These are phyloP conservation scores for Cordyceps tenuipes DNA, from an alignment of 2,329 filamentous ascomycete genomes.

Conservation along the genomic window DNA sequence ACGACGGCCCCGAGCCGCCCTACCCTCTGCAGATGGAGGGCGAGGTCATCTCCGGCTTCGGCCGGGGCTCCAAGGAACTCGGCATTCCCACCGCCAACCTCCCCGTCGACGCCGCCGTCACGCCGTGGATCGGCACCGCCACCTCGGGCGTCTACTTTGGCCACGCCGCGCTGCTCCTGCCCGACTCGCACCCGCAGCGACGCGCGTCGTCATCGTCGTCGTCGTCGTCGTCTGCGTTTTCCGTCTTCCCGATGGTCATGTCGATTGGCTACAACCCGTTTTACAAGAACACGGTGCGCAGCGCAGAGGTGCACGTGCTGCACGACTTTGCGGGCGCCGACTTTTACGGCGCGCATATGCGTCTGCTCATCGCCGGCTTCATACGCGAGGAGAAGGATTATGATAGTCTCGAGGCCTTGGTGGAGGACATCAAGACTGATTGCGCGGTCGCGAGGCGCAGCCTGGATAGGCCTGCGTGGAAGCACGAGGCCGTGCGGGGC, in stretches of 20 bases:
- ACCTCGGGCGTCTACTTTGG: constrained; percentile 88
- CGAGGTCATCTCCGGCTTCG: constrained; percentile 85
- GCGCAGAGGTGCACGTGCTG: constrained; percentile 85
- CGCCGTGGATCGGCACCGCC: constrained; percentile 54
- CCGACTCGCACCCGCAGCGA: constrained; percentile 37
- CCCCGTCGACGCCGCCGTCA: constrained; percentile 55
- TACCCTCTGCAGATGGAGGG: constrained; percentile 81
- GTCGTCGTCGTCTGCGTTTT: constrained; percentile 20
- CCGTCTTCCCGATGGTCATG: constrained; percentile 80
- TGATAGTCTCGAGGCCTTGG: constrained; percentile 68
- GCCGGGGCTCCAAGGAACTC: constrained; percentile 89
- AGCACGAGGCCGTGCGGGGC: constrained; percentile 28
- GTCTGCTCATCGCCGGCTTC: constrained; percentile 74
- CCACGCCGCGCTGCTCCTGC: constrained; percentile 66
- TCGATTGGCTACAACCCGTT: constrained; percentile 95
- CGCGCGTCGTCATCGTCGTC: background rate
- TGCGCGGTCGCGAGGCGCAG: constrained; percentile 73
- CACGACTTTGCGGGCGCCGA: constrained; percentile 60
- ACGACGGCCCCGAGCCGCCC: constrained; percentile 64
- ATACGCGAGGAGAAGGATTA: constrained; percentile 89
- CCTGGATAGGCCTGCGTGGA: constrained; percentile 58
- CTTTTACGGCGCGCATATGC: constrained; percentile 78
- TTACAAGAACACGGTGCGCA: constrained; percentile 84
- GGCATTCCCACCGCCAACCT: constrained; percentile 97
- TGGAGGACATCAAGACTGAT: constrained; percentile 83